Base-by-base conservation (phyloP, 495 filamentous ascomycete genomes). In the Penicillium turbatum region DNA sequence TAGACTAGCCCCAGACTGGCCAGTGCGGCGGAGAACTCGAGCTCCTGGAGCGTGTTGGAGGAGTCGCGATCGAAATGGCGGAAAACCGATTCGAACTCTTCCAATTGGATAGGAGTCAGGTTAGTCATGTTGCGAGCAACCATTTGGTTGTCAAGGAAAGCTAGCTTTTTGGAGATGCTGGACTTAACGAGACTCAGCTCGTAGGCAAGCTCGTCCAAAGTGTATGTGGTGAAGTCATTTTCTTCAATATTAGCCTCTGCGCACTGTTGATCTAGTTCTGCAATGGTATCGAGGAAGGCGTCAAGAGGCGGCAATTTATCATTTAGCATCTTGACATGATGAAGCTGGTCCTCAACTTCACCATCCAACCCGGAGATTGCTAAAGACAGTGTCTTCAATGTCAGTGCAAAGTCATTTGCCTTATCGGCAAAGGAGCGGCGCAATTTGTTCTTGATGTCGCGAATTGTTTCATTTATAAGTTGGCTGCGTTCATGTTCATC, bases 51-150 rank as follows among this genome's bases (percentile, higher is more conserved):
- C 15, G 85, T 87, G 67, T 97, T 97, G 35, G 84, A 88, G 29
- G 86, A 80, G 62, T 97, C 91, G n/a, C 90, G 84, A 67, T 98
- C 93, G 57, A 98, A 98, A 70, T 98, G 95, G 24, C 93, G 80
- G 78, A 98, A 97, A 5, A 98, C 93, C 1, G 86, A 90, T 69
- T 98, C 93, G 64, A 97, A 98, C 62, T 98, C 93, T 66, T 98
- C 93, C 30, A 98, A 79, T 67, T 98, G 93, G 45, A 98, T 97
- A 0, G 93, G 93, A 1, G 95, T 97, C 7, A 98, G 76, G 64
- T 98, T 98, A 43, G 93, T 98, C 95, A 98, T 97, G 70, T 89
- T 95, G 37, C 95, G 86, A 4, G 93, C 93, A 2, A 98, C 92
- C 73, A 88, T 85, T 71, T 98, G 93, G 72, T 98, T 98, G 60